Base-by-base conservation (phyloP, 2,329 filamentous ascomycete genomes). In the Fusarium newnesense region DNA sequence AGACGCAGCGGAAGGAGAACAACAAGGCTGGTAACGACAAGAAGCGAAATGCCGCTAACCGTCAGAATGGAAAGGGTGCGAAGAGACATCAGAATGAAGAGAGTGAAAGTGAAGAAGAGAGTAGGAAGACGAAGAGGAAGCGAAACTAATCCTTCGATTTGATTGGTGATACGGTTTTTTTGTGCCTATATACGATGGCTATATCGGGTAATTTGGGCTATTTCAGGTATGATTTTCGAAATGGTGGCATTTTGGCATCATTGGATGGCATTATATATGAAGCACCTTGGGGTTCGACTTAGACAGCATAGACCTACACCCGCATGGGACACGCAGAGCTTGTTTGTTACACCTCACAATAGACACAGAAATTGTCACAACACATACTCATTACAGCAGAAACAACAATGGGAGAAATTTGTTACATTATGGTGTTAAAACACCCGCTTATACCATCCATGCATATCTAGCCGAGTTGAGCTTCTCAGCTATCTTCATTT, bases 21-120 rank as follows among this genome's bases (percentile, higher is more conserved):
- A 77, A 77, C 9, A 77, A 77, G 24, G 68, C 69, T 7, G 74
- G 75, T 1, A 77, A 77, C 4, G 75, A 77, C 24, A 72, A 74
- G 24, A 77, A 77, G 67, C 59, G 75, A 21, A 67, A 49, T 49
- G 32, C 54, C 6, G 13, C 58, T 53, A 16, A 69, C 57, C 30
- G 61, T 24, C 67, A 62, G 39, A 44, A 26, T 9, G 69, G 63
- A 2, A 76, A 68, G 13, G 67, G 67, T 10, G 46, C 49, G 4
- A 77, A 76, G 56, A 67, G 75, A 43, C 34, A 32, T 10, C 47
- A 52, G 15, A 64, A 62, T n/a, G 73, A 73, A n/a, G 69, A 69
- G 32, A 60, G 42, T 18, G 72, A 65, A 4, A 60, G 39, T 18
- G 46, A 65, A 13, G 52, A 40, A 26, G 54, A 2, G 6, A 2